Percentiles rank a stretch among this genome's conserved stretches.
phyloP scores from a whole-genome alignment of 2,329 filamentous ascomycete species.

The Talaromyces marneffei region DNA sequence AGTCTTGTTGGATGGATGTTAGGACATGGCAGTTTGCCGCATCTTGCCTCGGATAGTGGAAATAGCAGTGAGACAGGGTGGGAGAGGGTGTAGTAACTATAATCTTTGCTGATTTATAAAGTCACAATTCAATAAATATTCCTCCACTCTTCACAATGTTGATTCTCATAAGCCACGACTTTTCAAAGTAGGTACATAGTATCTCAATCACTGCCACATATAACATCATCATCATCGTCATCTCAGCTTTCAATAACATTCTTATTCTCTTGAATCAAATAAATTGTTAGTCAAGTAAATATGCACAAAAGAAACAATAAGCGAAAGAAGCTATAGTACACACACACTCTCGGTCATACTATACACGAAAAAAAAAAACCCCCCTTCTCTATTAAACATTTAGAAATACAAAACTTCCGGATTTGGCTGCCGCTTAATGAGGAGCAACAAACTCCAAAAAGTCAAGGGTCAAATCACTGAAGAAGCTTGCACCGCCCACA shows the following conservation, averaged over 20 bases:
- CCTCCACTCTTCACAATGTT: neutral
- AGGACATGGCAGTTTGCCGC: conserved; percentile 53
- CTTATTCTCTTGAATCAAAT: neutral
- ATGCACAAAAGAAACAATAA: neutral
- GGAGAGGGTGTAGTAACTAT: conserved; percentile 27
- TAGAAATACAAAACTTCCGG: too few relatives aligned
- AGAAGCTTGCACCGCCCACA: conserved; percentile 22
- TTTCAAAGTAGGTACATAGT: too few relatives aligned
- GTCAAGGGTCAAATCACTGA: conserved; percentile 24
- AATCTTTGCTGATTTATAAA: neutral
- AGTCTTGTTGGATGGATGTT: conserved; percentile 89
- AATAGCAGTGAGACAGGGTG: conserved; percentile 33
- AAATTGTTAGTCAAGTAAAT: neutral
- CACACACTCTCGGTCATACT: neutral
- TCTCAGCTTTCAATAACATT: neutral
- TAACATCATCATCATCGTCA: too few relatives aligned
- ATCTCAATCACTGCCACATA: too few relatives aligned
- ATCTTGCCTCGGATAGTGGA: conserved; percentile 21
- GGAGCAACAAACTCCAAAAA: conserved; percentile 27
- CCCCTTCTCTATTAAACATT: neutral
- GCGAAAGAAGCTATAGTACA: neutral
- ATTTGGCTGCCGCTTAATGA: too few relatives aligned
- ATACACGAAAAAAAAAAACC: neutral
- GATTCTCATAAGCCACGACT: too few relatives aligned
- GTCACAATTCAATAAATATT: neutral